Evolutionary conservation across 2,329 filamentous ascomycete genomes (phyloP).

Genomic region (Pseudogymnoascus sp.): DNA sequence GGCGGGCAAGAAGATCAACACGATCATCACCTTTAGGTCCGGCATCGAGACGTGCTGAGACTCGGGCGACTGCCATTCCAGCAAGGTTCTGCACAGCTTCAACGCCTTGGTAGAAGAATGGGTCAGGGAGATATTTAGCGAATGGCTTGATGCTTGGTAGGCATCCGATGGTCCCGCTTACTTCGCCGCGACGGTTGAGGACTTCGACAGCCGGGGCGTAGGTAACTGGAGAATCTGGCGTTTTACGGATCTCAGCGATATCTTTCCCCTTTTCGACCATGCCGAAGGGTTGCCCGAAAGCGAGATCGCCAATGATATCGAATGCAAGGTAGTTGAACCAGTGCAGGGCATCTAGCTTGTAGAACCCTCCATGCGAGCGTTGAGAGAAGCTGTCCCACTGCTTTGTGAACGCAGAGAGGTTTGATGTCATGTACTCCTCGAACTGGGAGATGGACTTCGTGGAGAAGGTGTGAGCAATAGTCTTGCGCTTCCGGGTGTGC

Average conservation of each 20-base stretch:
- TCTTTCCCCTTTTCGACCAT: constrained; percentile 75
- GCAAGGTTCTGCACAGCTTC: constrained; percentile 71
- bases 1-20: constrained; percentile 69
- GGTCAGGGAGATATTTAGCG: constrained; percentile 71
- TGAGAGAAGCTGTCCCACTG: constrained; percentile 62
- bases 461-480: constrained; percentile 79
- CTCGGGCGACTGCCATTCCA: constrained; percentile 79
- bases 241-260: constrained; percentile 62
- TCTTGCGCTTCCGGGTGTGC: constrained; percentile 83
- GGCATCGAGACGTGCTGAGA: constrained; percentile 63
- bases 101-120: constrained; percentile 70
- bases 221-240: constrained; percentile 51
- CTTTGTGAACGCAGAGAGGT: constrained; percentile 63
- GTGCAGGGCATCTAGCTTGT: constrained; percentile 62
- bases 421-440: constrained; percentile 79
- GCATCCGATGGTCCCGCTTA: constrained; percentile 71
- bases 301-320: constrained; percentile 48
- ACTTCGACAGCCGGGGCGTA: constrained; percentile 80
- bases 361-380: constrained; percentile 37
- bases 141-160: constrained; percentile 68
- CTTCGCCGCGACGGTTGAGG: constrained; percentile 78
- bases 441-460: constrained; percentile 75
- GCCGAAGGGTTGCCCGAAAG: constrained; percentile 71
- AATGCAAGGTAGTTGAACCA: constrained; percentile 68
- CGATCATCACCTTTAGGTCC: constrained; percentile 58